phyloP scores from a whole-genome alignment of 2,329 filamentous ascomycete genomes.

The Lecanoromycetidae sp. region DNA sequence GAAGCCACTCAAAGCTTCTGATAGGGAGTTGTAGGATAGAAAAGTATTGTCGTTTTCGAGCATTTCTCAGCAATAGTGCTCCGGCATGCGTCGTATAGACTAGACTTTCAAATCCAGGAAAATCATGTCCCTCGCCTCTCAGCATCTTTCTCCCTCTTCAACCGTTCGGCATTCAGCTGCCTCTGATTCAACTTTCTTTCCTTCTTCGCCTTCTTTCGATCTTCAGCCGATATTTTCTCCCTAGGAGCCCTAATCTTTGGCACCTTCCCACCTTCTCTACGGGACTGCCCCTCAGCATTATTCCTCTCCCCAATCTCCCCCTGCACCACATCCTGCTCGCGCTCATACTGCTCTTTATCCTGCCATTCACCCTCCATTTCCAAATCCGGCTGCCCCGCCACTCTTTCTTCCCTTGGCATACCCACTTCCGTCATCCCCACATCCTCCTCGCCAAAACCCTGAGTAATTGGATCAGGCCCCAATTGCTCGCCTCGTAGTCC shows the following conservation, averaged over 20 bases:
- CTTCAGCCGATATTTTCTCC: slow-evolving; percentile 42
- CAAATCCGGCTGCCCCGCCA: slow-evolving; percentile 27
- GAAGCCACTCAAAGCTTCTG: slow-evolving; percentile 56
- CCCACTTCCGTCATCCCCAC: not conserved
- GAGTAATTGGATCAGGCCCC: slow-evolving; percentile 30
- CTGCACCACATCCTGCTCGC: slow-evolving; percentile 29
- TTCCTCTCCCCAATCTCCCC: slow-evolving; percentile 22
- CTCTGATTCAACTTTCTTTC: slow-evolving; percentile 27
- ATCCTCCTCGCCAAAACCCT: slow-evolving; percentile 20
- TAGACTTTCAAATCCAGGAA: not conserved
- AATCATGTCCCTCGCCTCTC: slow-evolving; percentile 2
- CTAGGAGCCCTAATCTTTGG: slow-evolving; percentile 26
- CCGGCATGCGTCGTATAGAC: too few species aligned
- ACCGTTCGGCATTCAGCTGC: slow-evolving; percentile 17
- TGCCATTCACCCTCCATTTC: slow-evolving; percentile 22
- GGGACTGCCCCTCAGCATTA: slow-evolving; percentile 29
- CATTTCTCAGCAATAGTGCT: not conserved
- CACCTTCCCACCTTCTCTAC: slow-evolving; percentile 31
- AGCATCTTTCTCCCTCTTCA: slow-evolving; percentile 24
- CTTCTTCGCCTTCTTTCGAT: slow-evolving; percentile 43
- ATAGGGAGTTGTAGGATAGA: slow-evolving; percentile 53
- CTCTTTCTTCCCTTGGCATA: too few species aligned
- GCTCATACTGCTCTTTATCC: slow-evolving; percentile 25
- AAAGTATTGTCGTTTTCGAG: not conserved
- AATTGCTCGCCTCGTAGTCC: slow-evolving; percentile 32